A percentile compares a stretch with the other conserved stretches of the same genome.
These are phyloP conservation scores for Aspergillus biplanus DNA, from an alignment of 495 filamentous ascomycete species.

Conservation along the genomic window DNA sequence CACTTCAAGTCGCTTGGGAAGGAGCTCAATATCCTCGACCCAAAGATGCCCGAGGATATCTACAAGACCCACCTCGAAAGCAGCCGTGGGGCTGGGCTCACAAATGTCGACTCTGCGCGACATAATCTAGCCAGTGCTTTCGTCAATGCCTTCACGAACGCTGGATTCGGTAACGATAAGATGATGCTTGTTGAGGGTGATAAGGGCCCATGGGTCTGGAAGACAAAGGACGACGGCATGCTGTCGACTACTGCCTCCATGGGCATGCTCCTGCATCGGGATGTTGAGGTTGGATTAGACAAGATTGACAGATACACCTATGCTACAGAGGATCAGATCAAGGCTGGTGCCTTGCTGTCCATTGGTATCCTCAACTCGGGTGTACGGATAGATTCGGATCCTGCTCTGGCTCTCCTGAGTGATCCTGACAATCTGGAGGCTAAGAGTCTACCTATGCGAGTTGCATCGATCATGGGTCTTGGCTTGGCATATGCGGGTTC, in stretches of 20 bases:
- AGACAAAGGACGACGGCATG: slow-evolving; percentile 98
- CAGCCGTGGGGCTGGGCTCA: slow-evolving; percentile 85
- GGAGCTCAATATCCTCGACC: slow-evolving; percentile 95
- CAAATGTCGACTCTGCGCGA: slow-evolving; percentile 90
- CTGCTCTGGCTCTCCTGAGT: slow-evolving; percentile 81
- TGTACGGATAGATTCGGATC: slow-evolving; percentile 82
- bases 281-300: slow-evolving; percentile 84
- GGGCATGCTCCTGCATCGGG: slow-evolving; percentile 87
- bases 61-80: slow-evolving; percentile 99
- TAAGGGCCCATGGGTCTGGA: slow-evolving; percentile 95
- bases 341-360: slow-evolving; percentile 85
- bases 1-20: slow-evolving; percentile 94
- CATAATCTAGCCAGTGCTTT: slow-evolving; percentile 96
- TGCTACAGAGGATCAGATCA: slow-evolving; percentile 78
- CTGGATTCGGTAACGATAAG: slow-evolving; percentile 93
- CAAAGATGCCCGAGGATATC: slow-evolving; percentile 96
- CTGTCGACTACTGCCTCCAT: slow-evolving; percentile 92
- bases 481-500: slow-evolving; percentile 93
- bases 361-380: slow-evolving; percentile 94
- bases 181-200: slow-evolving; percentile 85
- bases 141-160: slow-evolving; percentile 95
- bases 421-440: slow-evolving; percentile 75
- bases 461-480: slow-evolving; percentile 92
- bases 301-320: slow-evolving; percentile 94
- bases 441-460: slow-evolving; percentile 74